These are phyloP conservation scores for Plasmodium chabaudi DNA, from an alignment of 169 alveolate genomes.

Conservation along the genomic window DNA sequence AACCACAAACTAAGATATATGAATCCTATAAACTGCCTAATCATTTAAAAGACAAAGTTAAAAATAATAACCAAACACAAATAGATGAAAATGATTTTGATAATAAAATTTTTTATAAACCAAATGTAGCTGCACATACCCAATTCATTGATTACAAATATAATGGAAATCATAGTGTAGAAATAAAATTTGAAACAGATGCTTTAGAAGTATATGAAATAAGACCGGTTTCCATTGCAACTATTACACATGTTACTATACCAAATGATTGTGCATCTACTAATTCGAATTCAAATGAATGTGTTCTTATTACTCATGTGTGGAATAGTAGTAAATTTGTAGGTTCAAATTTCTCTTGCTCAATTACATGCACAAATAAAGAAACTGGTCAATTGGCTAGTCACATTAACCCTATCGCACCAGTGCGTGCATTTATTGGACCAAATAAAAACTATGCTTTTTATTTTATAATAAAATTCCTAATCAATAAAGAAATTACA, in stretches of 20 bases:
- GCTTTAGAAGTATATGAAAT: constrained; percentile 70
- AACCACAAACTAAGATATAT: constrained; percentile 60
- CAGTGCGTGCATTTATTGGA: constrained; percentile 52
- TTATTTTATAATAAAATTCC: constrained; percentile 44
- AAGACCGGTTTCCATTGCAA: constrained; percentile 59
- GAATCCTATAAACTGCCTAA: constrained; percentile 22
- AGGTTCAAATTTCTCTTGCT: constrained; percentile 66
- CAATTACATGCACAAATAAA: constrained; percentile 33
- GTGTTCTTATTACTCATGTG: constrained; percentile 49
- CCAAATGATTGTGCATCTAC: constrained; percentile 54
- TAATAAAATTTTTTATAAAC: constrained; percentile 57
- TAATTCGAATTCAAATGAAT: constrained; percentile 28
- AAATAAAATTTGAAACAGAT: constrained; percentile 59
- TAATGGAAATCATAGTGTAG: constrained; percentile 73
- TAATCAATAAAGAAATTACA: constrained; percentile 45
- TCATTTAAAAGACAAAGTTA: constrained; percentile 47
- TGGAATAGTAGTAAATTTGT: constrained; percentile 50
- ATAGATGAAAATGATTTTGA: constrained; percentile 48
- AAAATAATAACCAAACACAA: background rate
- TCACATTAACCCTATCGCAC: constrained; percentile 56
- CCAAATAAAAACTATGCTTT: constrained; percentile 73
- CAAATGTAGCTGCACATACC: constrained; percentile 36
- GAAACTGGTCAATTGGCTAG: constrained; percentile 35
- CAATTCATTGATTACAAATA: constrained; percentile 74
- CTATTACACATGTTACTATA: constrained; percentile 66